These are phyloP conservation scores for Prunus campanulata DNA, from an alignment of 306 rosid species.

Conservation along the genomic window DNA sequence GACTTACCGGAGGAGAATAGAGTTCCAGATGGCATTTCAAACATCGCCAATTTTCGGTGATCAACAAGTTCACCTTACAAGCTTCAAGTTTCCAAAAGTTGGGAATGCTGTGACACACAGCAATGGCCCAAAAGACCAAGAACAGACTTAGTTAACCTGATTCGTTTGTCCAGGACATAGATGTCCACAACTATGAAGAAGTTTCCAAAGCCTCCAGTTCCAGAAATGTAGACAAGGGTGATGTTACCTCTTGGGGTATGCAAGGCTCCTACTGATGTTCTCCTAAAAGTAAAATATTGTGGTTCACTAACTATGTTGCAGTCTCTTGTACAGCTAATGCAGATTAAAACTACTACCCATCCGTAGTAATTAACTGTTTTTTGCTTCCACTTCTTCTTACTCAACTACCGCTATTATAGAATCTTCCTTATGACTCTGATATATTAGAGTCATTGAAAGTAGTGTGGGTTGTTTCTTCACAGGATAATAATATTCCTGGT, in stretches of 20 bases:
- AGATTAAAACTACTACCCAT: neutral
- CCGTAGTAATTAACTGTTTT: neutral
- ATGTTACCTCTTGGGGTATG: neutral
- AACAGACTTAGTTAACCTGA: neutral
- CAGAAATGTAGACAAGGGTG: neutral
- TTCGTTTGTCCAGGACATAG: neutral
- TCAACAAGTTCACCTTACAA: neutral
- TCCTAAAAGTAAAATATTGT: conserved; percentile 1
- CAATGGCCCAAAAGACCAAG: neutral
- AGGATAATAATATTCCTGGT: neutral
- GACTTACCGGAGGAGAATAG: neutral
- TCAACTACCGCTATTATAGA: neutral
- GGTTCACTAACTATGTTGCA: conserved; percentile 12
- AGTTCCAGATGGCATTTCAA: neutral
- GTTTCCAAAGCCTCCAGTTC: conserved; percentile 19
- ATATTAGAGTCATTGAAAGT: neutral
- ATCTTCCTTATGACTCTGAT: neutral
- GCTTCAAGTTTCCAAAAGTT: neutral
- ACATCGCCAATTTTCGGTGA: neutral
- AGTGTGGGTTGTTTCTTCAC: neutral
- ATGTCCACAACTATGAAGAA: neutral
- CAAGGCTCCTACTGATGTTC: neutral
- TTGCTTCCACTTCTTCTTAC: neutral
- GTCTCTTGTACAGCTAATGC: neutral
- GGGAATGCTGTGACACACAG: neutral